Base-by-base conservation (phyloP, 352 stramenopile species). In the Phytopythium sindhum region DNA sequence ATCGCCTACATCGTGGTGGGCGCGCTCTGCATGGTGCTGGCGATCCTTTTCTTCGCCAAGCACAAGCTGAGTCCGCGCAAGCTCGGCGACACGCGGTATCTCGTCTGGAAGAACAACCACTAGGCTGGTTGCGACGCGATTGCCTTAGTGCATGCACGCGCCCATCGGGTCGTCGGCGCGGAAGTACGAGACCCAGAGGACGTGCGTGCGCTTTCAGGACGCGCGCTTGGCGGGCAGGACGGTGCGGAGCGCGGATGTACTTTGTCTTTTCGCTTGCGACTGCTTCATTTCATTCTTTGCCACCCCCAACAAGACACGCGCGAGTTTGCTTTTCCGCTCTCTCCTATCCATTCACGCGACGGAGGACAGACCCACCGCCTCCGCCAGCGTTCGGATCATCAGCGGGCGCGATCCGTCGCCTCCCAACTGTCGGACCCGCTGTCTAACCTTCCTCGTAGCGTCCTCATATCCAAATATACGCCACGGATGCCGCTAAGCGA, bases 31-130 rank as follows among this genome's bases (percentile, higher is more conserved):
- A 82, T 98, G 65, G 74, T 91, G 42, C 80, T 98, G 45, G 97
- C 89, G 19, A 77, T 98, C 29, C 75, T 98, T 23, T 99, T 99
- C 86, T 93, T 94, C 55, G 77, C 93, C 44, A 99, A 99, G 79
- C 92, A 99, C 73, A 90, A 95, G 68, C 81, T 98, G 24, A 91
- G 83, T 65, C 97, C 97, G 48, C 90, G 97, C 61, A 98, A 97
- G 74, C 78, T 99, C 64, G 96, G 90, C 29, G 95, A 99, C 80
- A 97, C 82, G 53, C 83, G 85, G 35, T 98, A 99, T 80, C 76
- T 99, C 55, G 95, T 98, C 60, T 98, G 90, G 90, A 98, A 98
- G 80, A 96, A 98, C 80, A 97, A 98, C 72, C 84, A 95, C 75
- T 95, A 88, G 71, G 50, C 58, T 64, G 33, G 31, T 21, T 47